Percentiles rank a stretch among this genome's conserved stretches.
These are phyloP conservation scores for Tribonema minus DNA, from an alignment of 108 stramenopile species.

Conservation along the genomic window DNA sequence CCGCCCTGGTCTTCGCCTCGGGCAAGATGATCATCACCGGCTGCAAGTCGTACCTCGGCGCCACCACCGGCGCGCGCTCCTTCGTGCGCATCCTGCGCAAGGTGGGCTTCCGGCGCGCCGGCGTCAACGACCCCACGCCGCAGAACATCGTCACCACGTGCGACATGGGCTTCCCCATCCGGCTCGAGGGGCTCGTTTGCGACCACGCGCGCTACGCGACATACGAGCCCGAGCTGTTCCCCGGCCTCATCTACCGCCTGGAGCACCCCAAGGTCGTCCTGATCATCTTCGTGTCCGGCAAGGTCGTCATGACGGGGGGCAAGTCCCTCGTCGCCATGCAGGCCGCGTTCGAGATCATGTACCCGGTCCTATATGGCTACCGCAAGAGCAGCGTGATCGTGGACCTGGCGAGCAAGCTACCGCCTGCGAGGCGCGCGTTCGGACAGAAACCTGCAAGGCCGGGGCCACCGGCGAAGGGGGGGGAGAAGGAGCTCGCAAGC, in stretches of 20 bases:
- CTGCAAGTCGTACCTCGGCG: conserved; percentile 76
- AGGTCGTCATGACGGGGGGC: too few relatives aligned
- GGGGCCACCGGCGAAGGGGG: too few relatives aligned
- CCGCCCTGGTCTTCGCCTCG: conserved; percentile 88
- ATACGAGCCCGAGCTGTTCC: conserved; percentile 98
- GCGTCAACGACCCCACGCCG: conserved; percentile 74
- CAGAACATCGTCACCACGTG: conserved; percentile 95
- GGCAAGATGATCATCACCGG: conserved; percentile 95
- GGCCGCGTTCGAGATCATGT: conserved; percentile 31
- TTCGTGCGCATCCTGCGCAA: conserved; percentile 70
- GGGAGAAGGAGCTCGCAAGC: too few relatives aligned
- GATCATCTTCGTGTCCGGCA: conserved; percentile 91
- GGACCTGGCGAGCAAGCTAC: too few relatives aligned
- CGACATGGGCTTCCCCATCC: conserved; percentile 90
- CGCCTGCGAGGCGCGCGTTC: too few relatives aligned
- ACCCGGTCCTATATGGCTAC: too few relatives aligned
- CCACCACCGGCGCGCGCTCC: conserved; percentile 68
- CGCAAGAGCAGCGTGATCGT: too few relatives aligned
- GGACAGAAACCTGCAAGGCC: too few relatives aligned
- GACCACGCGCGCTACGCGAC: conserved; percentile 79
- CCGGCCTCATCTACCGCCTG: conserved; percentile 93
- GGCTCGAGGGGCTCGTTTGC: conserved; percentile 90
- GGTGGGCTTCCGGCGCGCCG: background rate
- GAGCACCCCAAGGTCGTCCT: conserved; percentile 80
- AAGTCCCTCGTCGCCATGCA: conserved; percentile 38